Evolutionary conservation across 2,329 filamentous ascomycete genomes (phyloP).

Genomic region (Herpotrichia juniperi): DNA sequence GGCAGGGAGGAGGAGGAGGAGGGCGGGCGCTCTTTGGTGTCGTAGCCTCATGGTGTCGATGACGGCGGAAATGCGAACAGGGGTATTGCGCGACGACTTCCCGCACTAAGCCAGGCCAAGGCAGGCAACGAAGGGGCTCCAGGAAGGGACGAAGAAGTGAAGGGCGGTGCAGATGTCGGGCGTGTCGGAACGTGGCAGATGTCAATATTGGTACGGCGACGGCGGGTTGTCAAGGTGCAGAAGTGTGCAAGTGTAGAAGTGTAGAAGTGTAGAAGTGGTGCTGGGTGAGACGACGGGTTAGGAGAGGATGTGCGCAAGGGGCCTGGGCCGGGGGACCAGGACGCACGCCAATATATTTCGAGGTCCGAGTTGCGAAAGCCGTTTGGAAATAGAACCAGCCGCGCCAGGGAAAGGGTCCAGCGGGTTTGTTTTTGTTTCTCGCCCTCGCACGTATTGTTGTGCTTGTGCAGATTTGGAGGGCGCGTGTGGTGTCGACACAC

Average conservation of each 20-base stretch:
- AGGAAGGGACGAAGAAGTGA: not conserved
- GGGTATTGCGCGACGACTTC: constrained; percentile 9
- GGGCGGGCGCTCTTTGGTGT: constrained; percentile 55
- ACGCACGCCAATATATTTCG: not conserved
- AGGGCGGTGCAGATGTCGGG: too few relatives aligned
- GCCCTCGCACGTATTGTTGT: too few relatives aligned
- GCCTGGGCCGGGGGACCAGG: not conserved
- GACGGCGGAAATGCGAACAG: constrained; percentile 14
- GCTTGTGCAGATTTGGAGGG: too few relatives aligned
- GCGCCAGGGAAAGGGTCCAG: not conserved
- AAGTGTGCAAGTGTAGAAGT: not conserved
- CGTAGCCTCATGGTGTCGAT: constrained; percentile 63
- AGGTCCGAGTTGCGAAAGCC: not conserved
- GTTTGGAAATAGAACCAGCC: not conserved
- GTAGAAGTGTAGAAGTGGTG: not conserved
- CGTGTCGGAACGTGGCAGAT: too few relatives aligned
- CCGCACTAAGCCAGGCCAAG: not conserved
- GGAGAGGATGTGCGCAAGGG: constrained; percentile 2
- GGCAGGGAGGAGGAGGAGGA: constrained; percentile 63
- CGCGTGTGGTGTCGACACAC: too few relatives aligned
- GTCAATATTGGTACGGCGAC: too few relatives aligned
- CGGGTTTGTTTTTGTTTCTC: too few relatives aligned
- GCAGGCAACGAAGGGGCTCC: not conserved
- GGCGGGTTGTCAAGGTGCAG: not conserved
- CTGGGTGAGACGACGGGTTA: constrained; percentile 1